Evolutionary conservation across 768 basidiomycete species (phyloP).

Genomic region (Strobilomyces confusus): DNA sequence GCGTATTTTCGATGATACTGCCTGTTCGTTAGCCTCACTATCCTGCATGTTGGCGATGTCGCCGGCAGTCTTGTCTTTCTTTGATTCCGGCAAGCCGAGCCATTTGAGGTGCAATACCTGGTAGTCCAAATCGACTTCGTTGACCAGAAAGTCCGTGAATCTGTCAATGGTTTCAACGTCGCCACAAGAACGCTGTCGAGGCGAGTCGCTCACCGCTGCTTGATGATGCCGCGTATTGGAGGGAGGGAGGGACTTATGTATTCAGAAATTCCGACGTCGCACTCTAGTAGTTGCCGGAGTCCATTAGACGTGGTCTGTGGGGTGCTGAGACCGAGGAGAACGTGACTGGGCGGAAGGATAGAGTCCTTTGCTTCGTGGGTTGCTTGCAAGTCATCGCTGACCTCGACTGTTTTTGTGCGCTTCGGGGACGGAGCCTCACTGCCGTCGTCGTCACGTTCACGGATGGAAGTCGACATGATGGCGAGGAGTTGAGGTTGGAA

Average conservation of each 20-base stretch:
- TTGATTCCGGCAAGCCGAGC: constrained; percentile 64
- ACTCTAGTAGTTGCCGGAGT: constrained; percentile 61
- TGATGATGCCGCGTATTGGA: constrained; percentile 88
- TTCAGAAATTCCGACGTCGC: constrained; percentile 87
- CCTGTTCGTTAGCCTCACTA: not conserved
- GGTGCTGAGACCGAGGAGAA: constrained; percentile 55
- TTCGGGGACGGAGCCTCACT: constrained; percentile 37
- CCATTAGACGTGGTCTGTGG: constrained; percentile 48
- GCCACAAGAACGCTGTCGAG: not conserved
- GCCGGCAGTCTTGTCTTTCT: constrained; percentile 33
- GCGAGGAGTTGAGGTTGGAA: not conserved
- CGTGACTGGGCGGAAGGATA: constrained; percentile 71
- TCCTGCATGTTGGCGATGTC: constrained; percentile 13
- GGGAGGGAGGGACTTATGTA: constrained; percentile 70
- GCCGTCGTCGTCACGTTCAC: constrained; percentile 50
- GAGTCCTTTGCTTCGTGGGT: constrained; percentile 9
- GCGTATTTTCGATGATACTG: constrained; percentile 4
- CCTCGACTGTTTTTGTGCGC: constrained; percentile 33
- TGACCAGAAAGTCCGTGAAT: constrained; percentile 96
- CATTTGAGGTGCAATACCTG: constrained; percentile 79
- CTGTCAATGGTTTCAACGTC: constrained; percentile 37
- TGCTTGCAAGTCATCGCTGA: constrained; percentile 4
- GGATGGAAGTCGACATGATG: constrained; percentile 33
- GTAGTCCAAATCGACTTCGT: constrained; percentile 80
- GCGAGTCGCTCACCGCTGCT: constrained; percentile 69